Conservation (phyloP, 352 stramenopile species). For the Globisporangium canariense region DNA sequence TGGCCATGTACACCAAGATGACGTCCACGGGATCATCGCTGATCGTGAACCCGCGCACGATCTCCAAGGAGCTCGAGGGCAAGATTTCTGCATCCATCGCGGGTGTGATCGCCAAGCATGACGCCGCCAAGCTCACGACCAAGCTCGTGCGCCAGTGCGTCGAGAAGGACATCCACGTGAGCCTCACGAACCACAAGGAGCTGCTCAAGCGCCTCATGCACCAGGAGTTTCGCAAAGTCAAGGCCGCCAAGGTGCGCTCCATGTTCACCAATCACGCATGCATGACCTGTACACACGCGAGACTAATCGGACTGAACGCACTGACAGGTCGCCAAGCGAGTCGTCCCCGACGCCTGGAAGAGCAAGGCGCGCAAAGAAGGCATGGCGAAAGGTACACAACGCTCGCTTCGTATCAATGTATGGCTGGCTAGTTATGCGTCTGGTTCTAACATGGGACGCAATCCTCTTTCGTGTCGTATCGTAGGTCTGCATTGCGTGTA, state of each 20-base stretch:
- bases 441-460: not conserved
- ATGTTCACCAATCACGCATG: not conserved
- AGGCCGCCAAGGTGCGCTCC: constrained; percentile 51
- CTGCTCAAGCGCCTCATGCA: constrained; percentile 88
- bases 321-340: constrained; percentile 44
- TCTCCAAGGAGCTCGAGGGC: constrained; percentile 78
- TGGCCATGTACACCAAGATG: constrained; percentile 83
- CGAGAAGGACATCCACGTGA: constrained; percentile 84
- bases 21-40: constrained; percentile 62
- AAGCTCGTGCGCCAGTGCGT: constrained; percentile 82
- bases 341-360: constrained; percentile 61
- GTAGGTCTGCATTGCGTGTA: constrained; percentile 38
- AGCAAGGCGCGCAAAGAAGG: constrained; percentile 35
- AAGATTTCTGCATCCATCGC: constrained; percentile 77
- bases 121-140: constrained; percentile 64
- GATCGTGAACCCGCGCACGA: constrained; percentile 69
- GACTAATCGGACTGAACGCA: not conserved
- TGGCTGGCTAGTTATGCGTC: not conserved
- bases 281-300: not conserved
- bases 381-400: constrained; percentile 32
- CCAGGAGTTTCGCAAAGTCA: constrained; percentile 75
- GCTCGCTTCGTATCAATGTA: not conserved
- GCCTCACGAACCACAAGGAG: constrained; percentile 85
- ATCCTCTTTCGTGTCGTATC: not conserved
- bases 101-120: constrained; percentile 57